A percentile compares a stretch with the other conserved stretches of the same genome.
phyloP scores from a whole-genome alignment of 1,284 basidiomycete genomes.

The Caloboletus firmus region DNA sequence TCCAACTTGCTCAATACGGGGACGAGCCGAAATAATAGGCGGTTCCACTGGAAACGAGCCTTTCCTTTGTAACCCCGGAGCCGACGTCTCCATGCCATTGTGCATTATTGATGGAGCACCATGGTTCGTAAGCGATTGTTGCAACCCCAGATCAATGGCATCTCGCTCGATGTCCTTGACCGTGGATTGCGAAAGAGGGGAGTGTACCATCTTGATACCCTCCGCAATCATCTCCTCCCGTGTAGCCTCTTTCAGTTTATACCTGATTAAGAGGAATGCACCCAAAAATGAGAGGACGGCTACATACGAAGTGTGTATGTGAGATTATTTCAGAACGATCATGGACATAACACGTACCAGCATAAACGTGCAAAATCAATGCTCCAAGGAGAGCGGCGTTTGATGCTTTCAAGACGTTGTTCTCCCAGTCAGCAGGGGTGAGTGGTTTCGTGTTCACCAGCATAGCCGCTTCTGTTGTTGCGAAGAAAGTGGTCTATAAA shows the following conservation, averaged over 20 bases:
- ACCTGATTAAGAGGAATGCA: constrained; percentile 56
- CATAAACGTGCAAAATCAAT: constrained; percentile 53
- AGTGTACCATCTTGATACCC: constrained; percentile 21
- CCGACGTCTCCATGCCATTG: neutral
- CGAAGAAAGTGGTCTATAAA: constrained; percentile 61
- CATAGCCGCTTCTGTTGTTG: constrained; percentile 53
- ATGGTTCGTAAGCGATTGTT: neutral
- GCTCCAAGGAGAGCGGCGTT: constrained; percentile 52
- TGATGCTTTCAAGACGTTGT: constrained; percentile 35
- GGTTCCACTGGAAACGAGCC: constrained; percentile 11
- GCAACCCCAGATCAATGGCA: neutral
- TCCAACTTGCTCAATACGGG: constrained; percentile 48
- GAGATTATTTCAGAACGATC: neutral
- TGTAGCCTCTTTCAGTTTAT: constrained; percentile 53
- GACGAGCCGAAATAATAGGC: constrained; percentile 42
- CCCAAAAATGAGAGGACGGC: constrained; percentile 59
- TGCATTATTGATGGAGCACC: neutral
- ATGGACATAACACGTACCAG: constrained; percentile 39
- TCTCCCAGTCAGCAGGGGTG: neutral
- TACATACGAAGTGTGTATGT: constrained; percentile 12
- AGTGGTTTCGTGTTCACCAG: constrained; percentile 44
- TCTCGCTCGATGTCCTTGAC: constrained; percentile 19
- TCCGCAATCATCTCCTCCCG: constrained; percentile 39
- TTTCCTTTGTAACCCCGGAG: neutral
- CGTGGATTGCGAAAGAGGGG: constrained; percentile 15